Evolutionary conservation across 1,139 yeast species (phyloP), one percentile per base, ranked within the genome.

Genomic region (Sugiyamaella castrensis): DNA sequence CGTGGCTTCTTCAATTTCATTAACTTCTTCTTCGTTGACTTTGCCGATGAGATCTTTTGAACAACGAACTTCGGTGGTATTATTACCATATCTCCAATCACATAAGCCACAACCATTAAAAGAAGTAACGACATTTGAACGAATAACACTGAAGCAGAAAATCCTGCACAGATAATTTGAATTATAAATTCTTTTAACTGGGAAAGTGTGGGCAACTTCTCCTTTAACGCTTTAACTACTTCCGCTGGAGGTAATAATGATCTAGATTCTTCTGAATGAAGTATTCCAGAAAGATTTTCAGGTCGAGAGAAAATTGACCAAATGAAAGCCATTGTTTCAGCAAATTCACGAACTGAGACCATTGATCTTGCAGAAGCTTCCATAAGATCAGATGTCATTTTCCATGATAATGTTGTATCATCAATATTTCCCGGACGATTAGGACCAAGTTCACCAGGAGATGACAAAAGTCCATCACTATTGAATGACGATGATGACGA

Each of bases 401-500:
- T 48, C 66, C 66, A 62, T 1, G 65, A 61, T 34, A 61, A 46
- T 4, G 58, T 54, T 2, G 63, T 57, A 4, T 64, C 65, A n/a
- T 53, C 47, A 13, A 61, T 57, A 13, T 59, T 45, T 12, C 60
- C 61, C 1, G 62, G 61, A 9, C 61, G 44, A 10, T 35, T 32
- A 4, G 62, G 62, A 2, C 62, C 63, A 11, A 30, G 24, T 19
- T 19, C 24, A 19, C 5, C 24, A 19, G 24, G 3, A 19, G 24
- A 19, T 19, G 24, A 5, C 24, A 5, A 19, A 19, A 19, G 24
- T 19, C 24, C 24, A 19, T 19, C 24, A 5, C 24, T 19, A 19
- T 19, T 19, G 5, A 19, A 19, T 19, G 24, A 19, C 24, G 5
- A 19, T 5, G 5, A 19, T 4, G 24, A 19, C 5, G 24, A 19